Base-by-base conservation (phyloP, 2,329 filamentous ascomycete genomes). In the Xylariaceae sp. region DNA sequence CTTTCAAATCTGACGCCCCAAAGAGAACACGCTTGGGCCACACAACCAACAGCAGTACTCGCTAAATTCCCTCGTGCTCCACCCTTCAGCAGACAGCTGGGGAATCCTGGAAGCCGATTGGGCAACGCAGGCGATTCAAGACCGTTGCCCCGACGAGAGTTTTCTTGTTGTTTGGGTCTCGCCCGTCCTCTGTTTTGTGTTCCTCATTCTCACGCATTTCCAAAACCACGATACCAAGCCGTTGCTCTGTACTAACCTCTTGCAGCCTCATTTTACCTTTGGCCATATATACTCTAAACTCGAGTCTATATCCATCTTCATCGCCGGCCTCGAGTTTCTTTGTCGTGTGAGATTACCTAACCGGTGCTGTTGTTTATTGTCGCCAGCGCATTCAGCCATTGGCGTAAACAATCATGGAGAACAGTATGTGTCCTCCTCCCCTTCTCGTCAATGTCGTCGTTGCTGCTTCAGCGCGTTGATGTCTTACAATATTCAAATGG, bases 341-440 rank as follows among this genome's bases (percentile, higher is more conserved):
- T n/a, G n/a, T n/a, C n/a, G n/a, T n/a, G n/a, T n/a, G n/a, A n/a
- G n/a, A n/a, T n/a, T n/a, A n/a, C n/a, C n/a, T n/a, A n/a, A n/a
- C n/a, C n/a, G n/a, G n/a, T n/a, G n/a, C n/a, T n/a, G n/a, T n/a
- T n/a, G 56, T 60, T 60, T 58, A 57, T 54, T 47, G 49, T 60
- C 50, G 40, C 39, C 29, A 52, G 57, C 56, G 57, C 55, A 59
- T 52, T 34, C 34, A 46, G 45, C 37, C 34, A 23, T 50, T 40
- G 47, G 57, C 56, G 59, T 62, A 62, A 62, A 62, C 59, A 62
- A 61, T 45, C 36, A 60, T 60, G 57, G 54, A 58, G 35, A 48
- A 46, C 37, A 55, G 59, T 60, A 52, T 38, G 58, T 49, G 27
- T 50, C 48, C n/a, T n/a, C n/a, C n/a, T n/a, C n/a, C n/a, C n/a